These are phyloP conservation scores for Dactylella cylindrospora DNA, from an alignment of 2,329 filamentous ascomycete genomes.

Conservation along the genomic window DNA sequence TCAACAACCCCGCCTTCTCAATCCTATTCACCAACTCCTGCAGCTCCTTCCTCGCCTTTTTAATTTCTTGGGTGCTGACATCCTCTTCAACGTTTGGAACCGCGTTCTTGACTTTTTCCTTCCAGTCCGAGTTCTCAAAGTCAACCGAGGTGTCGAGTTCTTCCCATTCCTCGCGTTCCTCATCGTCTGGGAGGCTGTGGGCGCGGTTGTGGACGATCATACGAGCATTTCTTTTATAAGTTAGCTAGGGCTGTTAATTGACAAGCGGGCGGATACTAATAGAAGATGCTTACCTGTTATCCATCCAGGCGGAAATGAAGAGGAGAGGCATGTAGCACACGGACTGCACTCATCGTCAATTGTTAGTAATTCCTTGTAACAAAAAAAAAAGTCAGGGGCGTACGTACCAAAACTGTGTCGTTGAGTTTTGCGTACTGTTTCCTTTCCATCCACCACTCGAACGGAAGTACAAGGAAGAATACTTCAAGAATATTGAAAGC, in stretches of 20 bases:
- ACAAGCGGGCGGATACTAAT: no score
- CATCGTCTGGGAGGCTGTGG: conserved; percentile 84
- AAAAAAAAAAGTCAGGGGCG: neutral
- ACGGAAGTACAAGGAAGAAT: conserved; percentile 71
- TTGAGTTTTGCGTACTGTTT: conserved; percentile 76
- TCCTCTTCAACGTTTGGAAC: conserved; percentile 83
- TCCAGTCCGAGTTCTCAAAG: conserved; percentile 82
- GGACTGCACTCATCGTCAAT: no score
- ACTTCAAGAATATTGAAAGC: conserved; percentile 91
- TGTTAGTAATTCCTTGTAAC: no score
- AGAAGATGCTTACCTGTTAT: no score
- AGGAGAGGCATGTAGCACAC: conserved; percentile 35
- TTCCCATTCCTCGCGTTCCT: conserved; percentile 90
- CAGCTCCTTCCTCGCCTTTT: conserved; percentile 63
- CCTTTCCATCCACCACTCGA: conserved; percentile 94
- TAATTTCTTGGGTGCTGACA: conserved; percentile 69
- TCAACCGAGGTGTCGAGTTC: conserved; percentile 71
- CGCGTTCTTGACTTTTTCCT: conserved; percentile 71
- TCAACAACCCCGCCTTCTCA: conserved; percentile 46
- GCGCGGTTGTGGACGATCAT: conserved; percentile 72
- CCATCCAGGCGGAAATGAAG: conserved; percentile 24
- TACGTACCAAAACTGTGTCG: conserved; percentile 74
- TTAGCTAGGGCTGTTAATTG: no score
- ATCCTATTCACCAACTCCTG: conserved; percentile 52
- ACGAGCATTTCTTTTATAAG: conserved; percentile 64